Conservation (phyloP, 169 alveolate species). For the Neospora caninum region DNA sequence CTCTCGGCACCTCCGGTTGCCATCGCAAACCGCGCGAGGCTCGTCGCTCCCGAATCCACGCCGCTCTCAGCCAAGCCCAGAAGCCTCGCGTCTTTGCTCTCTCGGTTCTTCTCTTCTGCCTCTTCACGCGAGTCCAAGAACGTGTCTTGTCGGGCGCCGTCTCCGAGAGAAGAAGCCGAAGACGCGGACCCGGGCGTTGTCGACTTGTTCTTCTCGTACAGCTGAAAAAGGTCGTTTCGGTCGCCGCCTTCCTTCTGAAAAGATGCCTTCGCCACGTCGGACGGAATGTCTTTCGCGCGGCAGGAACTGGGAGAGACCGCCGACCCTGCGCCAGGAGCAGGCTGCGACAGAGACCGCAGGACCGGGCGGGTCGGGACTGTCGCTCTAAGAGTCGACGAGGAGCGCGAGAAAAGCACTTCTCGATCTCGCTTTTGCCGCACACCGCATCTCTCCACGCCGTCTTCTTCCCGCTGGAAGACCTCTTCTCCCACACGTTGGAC, state of each 20-base stretch:
- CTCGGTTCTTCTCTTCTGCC: neutral
- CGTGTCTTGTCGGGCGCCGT: too few species aligned
- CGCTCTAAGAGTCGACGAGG: neutral
- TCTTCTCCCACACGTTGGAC: neutral
- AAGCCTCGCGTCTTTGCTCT: neutral
- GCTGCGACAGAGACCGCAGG: neutral
- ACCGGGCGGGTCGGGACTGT: neutral
- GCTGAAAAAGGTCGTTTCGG: too few species aligned
- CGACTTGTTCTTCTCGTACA: too few species aligned
- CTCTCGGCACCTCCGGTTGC: neutral
- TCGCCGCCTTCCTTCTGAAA: too few species aligned
- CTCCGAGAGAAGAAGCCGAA: too few species aligned
- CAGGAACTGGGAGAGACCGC: neutral
- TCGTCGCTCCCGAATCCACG: neutral
- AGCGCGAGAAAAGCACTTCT: neutral
- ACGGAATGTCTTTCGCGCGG: neutral
- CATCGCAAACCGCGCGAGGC: neutral
- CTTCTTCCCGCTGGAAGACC: neutral
- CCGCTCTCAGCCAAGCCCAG: neutral
- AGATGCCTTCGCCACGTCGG: too few species aligned
- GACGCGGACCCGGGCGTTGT: too few species aligned
- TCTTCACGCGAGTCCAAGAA: neutral
- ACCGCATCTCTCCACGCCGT: neutral
- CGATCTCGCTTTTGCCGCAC: neutral
- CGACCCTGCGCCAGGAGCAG: neutral